Evolutionary conservation across 805 yeast genomes (phyloP), one percentile per base, ranked within the genome.

Genomic region (Clavispora fructus): DNA sequence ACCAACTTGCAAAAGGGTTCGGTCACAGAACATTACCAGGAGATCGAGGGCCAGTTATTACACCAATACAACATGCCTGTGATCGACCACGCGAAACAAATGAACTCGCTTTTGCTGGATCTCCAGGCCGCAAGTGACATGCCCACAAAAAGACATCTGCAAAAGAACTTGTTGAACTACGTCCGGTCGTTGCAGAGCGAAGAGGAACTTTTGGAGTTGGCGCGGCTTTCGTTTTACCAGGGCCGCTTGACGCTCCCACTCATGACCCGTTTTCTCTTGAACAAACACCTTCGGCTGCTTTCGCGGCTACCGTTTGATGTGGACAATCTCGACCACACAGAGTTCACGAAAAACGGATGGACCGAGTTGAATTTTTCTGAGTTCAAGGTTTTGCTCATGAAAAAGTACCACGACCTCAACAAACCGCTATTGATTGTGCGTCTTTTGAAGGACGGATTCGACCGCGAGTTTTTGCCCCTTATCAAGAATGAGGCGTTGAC

Each of bases 371-470:
- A 62, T 40, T 53, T 55, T n/a, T 43, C 51, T 7, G 66, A 66
- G 44, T 54, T 68, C 32, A 53, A 60, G 17, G 58, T 69, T n/a
- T 48, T 69, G 11, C 50, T 69, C 19, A 47, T 71, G 47, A 67
- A 67, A 48, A 71, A 71, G 50, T 64, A 57, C 54, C 63, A 69
- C 41, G 71, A 63, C 40, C 47, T 68, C 40, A 60, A 60, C 38
- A 56, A 58, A 40, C 73, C 74, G 7, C 47, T 67, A 27, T 48
- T 49, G 47, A 65, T 70, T 12, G 51, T 68, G 12, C 59, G 59
- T 43, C 57, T 61, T 41, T 52, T 71, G 35, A 62, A 62, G 46
- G 49, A 47, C n/a, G 57, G 62, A 47, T 67, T 67, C 35, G 52
- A 48, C n/a, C 7, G 33, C 4, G 46, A 44, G 28, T 68, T 64